Evolutionary conservation across 441 rosid species (phyloP), one percentile per base, ranked within the genome.

Genomic region (Aquilaria agallochum): DNA sequence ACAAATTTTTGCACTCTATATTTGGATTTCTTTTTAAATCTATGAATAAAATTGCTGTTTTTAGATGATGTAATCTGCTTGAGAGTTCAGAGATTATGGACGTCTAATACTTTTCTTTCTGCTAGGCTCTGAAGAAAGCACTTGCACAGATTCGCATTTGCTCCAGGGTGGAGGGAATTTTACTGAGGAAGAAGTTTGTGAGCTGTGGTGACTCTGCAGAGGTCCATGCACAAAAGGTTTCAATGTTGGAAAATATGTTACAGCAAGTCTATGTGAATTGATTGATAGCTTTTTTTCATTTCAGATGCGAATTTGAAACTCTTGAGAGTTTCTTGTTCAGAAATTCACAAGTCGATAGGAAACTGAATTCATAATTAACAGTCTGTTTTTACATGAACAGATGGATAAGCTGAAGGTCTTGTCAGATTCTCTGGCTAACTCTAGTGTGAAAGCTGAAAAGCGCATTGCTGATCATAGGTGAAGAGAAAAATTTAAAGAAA

Each of bases 361-460:
- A 46, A 53, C 9, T 54, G 42, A 15, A 12, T 59, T 48, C 32
- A 34, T 12, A 55, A 31, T 34, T 55, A 51, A 46, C 33, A 14
- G 45, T 61, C 56, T 64, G 75, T 48, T 70, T 20, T 66, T 61
- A 55, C 72, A 58, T 72, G 71, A 75, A 66, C 89, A 95, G 99
- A 83, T 95, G 68, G 99, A 95, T 72, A 95, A 95, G 79, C 78
- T 95, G 78, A 95, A 80, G 86, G 91, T 95, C 69, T 76, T 95
- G 65, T 81, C 95, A 64, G 98, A 92, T 66, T 95, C 99, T 70
- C 91, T 92, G 72, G 85, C 86, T 62, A 92, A 80, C 70, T 92
- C 99, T 40, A 58, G 78, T 49, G 56, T 76, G 62, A 95, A 95
- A 83, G 83, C 96, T 15, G 98, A 89, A 78, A 95, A 92, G 74